Base-by-base conservation (phyloP, 1,139 yeast genomes). In the Yamadazyma membranifaciens region DNA sequence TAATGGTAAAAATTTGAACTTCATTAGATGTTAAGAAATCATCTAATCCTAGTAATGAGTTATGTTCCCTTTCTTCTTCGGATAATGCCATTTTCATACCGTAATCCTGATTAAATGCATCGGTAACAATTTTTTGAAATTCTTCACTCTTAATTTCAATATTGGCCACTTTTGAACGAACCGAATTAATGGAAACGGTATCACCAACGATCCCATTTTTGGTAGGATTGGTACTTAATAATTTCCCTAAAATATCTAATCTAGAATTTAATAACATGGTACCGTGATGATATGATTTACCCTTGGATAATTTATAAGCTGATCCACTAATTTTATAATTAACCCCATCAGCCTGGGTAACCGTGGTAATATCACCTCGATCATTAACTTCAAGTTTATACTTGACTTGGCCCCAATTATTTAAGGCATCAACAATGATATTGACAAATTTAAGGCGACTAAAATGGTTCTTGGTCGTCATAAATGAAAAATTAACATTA, bases 201-300 rank as follows among this genome's bases (percentile, higher is more conserved):
- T 91, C 81, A 20, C 69, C 74, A 33, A 80, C 75, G 0, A 52
- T 48, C 0, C 84, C 80, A 31, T 72, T 60, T n/a, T 62, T 55
- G 2, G 62, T 51, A 9, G 63, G 63, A 32, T 70, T 71, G 1
- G 43, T 42, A 9, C 45, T 37, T 43, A 92, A 65, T 10, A 88
- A 57, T 22, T 78, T 68, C 1, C 81, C 69, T 45, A 92, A 67
- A 1, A 73, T 63, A 20, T 71, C 73, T 25, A 94, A 63, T 37
- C 81, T 69, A 43, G 95, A 82, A 41, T 77, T 67, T 14, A 94
- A 66, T 10, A 94, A 69, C 97, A 94, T 88, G 0, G 99, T 94
- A 0, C 98, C 98, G 63, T 94, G 99, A 58, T 94, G 98, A 50
- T 91, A 85, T 3, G 96, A 83, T 50, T 80, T 81, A 0, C 95